These are phyloP conservation scores for Sambucus nigra DNA, from an alignment of 129 eudicot genomes.

Conservation along the genomic window DNA sequence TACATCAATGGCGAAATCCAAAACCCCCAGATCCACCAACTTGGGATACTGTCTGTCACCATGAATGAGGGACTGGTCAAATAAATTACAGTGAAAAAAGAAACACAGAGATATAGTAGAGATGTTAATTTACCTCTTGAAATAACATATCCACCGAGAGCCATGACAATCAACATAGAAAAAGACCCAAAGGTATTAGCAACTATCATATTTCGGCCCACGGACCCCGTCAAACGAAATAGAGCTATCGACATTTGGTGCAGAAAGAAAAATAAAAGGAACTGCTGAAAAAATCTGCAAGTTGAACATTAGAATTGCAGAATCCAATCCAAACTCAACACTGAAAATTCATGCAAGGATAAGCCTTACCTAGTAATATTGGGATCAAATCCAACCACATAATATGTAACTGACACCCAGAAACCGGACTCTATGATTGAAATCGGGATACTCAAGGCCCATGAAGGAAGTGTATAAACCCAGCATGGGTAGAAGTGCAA, in stretches of 20 bases:
- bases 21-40: slow-evolving; percentile 98
- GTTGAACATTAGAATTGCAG: slow-evolving; percentile 1
- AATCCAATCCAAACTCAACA: slow-evolving; percentile 8
- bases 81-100: background rate
- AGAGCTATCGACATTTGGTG: slow-evolving; percentile 93
- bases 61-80: slow-evolving; percentile 5
- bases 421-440: slow-evolving; percentile 88
- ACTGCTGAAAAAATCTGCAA: slow-evolving; percentile 74
- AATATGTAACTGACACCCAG: slow-evolving; percentile 91
- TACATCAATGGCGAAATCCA: slow-evolving; percentile 98
- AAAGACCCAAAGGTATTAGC: slow-evolving; percentile 98
- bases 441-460: slow-evolving; percentile 88
- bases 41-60: slow-evolving; percentile 76
- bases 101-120: background rate
- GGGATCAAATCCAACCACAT: slow-evolving; percentile 88
- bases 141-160: slow-evolving; percentile 90
- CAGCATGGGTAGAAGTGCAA: slow-evolving; percentile 92
- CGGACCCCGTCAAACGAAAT: slow-evolving; percentile 88
- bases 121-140: slow-evolving; percentile 54
- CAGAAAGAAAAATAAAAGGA: slow-evolving; percentile 67
- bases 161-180: slow-evolving; percentile 96
- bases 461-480: slow-evolving; percentile 91
- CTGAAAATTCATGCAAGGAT: background rate
- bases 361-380: slow-evolving; percentile 56
- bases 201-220: slow-evolving; percentile 97